Base-by-base conservation (phyloP, 2,329 filamentous ascomycete species). In the Xylariaceae sp. region DNA sequence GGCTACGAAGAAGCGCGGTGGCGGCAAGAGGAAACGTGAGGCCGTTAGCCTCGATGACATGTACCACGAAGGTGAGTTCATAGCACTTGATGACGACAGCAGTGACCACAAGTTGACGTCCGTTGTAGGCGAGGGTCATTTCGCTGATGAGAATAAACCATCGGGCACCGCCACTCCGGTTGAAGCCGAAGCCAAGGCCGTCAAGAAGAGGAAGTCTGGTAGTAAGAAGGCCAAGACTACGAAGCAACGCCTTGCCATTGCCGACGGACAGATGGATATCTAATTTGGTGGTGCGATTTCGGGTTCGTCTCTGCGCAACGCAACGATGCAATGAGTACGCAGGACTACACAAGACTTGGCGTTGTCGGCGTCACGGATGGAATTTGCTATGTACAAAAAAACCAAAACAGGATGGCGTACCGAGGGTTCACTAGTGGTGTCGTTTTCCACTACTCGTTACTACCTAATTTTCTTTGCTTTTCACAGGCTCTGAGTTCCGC, bases 61-160 rank as follows among this genome's bases (percentile, higher is more conserved):
- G 89, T 99, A 99, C 73, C 94, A 99, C 68, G 94, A 99, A 79
- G 94, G 94, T 96, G 69, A 84, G 89, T 73, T 47, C 5, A n/a
- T 53, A 6, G 15, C 1, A 11, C 11, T 18, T 36, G 11, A 6
- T 31, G n/a, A 5, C 30, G 39, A 47, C 32, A 18, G 14, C 31
- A 33, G n/a, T 33, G 30, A 45, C 32, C 45, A 45, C 44, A 22
- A 56, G 54, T 66, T 72, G 66, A 78, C 62, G 2, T 38, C 43
- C 39, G 54, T 47, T 42, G 46, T 64, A 97, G 92, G 92, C 62
- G 94, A 99, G 77, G 94, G 94, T 52, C 85, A 96, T 67, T 99
- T 99, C 71, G 92, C 97, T 61, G 90, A 95, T 67, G 80, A 77
- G 61, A 87, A 85, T 59, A 94, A 95, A 65, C 82, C 83, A 19